Base-by-base conservation (phyloP, 441 rosid species). In the Adansonia rubrostipa region DNA sequence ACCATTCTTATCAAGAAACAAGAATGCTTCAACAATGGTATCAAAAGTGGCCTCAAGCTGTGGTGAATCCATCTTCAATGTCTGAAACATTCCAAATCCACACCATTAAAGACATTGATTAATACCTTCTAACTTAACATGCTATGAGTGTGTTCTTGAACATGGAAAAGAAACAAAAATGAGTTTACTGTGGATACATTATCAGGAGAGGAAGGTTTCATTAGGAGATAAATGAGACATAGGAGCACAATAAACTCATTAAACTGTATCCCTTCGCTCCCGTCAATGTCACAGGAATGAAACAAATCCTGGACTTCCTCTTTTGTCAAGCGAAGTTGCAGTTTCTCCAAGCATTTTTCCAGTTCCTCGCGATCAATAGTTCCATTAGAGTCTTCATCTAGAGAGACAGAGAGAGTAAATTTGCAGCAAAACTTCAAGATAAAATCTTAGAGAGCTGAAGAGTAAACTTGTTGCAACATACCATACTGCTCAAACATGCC, bases 191-290 rank as follows among this genome's bases (percentile, higher is more conserved):
- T n/a, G 67, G 51, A 76, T 86, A 82, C 91, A 61, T 42, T 42
- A 11, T 24, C 61, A 24, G 84, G 67, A 73, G 85, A 81, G 51
- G 92, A 81, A 8, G 91, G 88, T 67, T 85, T 87, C 68, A 78
- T 73, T 45, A 94, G 86, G 67, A 92, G 94, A 84, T 91, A 90
- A 75, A 89, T 84, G 83, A 92, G 92, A 77, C 96, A 90, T 57
- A 89, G 83, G 54, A 92, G 96, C 76, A 91, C 97, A 71, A 89
- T 87, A 77, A 92, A 92, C 87, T 92, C 98, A 48, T 79, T 94
- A 84, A 92, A 94, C 60, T 88, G 92, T 82, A 94, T 92, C 82
- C 90, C 92, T 84, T 86, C 82, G 80, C 86, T 90, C 72, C 95
- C 87, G 83, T 92, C 90, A 83, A 92, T 87, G 79, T 94, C 97